Evolutionary conservation across 768 basidiomycete genomes (phyloP).

Genomic region (Tricholoma terreum): DNA sequence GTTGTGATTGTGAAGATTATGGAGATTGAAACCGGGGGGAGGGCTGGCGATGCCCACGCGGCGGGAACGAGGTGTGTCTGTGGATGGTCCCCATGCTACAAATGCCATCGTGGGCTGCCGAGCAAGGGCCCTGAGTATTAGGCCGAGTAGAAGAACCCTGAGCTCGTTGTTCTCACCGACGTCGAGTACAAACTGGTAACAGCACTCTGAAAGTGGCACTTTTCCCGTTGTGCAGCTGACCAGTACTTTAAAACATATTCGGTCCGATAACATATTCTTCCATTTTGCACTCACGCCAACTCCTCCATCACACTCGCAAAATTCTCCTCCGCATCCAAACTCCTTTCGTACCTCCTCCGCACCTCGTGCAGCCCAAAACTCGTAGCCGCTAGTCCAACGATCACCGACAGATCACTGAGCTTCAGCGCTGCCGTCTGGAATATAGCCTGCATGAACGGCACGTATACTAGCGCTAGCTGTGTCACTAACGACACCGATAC

Average conservation of each 20-base stretch:
- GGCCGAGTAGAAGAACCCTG: constrained; percentile 8
- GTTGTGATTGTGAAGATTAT: constrained; percentile 10
- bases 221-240: not conserved
- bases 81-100: constrained; percentile 4
- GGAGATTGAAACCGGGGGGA: constrained; percentile 30
- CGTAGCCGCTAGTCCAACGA: constrained; percentile 62
- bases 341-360: constrained; percentile 74
- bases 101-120: constrained; percentile 15
- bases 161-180: not conserved
- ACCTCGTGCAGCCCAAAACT: constrained; percentile 76
- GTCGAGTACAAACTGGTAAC: too few relatives aligned
- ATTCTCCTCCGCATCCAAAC: constrained; percentile 49
- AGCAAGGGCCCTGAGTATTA: too few relatives aligned
- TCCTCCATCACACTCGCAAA: constrained; percentile 54
- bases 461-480: constrained; percentile 84
- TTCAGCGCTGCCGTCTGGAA: constrained; percentile 91
- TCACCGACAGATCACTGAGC: constrained; percentile 61
- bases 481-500: constrained; percentile 83
- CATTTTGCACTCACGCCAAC: constrained; percentile 56
- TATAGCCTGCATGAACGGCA: constrained; percentile 85
- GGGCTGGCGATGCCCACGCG: constrained; percentile 42
- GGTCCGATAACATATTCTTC: too few relatives aligned
- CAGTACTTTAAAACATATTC: too few relatives aligned
- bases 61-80: constrained; percentile 36
- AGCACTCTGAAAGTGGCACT: not conserved